These are phyloP conservation scores for Hymenoscyphus scutula DNA, from an alignment of 2,329 filamentous ascomycete genomes.

Conservation along the genomic window DNA sequence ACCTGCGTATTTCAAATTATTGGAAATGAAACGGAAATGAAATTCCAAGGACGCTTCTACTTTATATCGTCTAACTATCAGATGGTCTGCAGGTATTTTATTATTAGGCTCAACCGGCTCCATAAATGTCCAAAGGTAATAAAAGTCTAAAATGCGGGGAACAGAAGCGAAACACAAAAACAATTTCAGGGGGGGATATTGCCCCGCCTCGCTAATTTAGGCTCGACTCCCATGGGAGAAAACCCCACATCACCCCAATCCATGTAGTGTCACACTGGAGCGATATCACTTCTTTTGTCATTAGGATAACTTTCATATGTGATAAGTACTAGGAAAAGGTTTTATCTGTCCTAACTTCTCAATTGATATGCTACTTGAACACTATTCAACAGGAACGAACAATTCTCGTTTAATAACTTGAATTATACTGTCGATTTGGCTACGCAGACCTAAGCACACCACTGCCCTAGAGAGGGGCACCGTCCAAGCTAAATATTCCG, in stretches of 20 bases:
- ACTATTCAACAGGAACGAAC: too few species aligned
- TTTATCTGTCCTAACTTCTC: too few species aligned
- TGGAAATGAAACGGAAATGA: not conserved
- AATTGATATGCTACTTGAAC: too few species aligned
- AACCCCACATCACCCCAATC: not conserved
- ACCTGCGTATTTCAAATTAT: not conserved
- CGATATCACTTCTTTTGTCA: too few species aligned
- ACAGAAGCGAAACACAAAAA: not conserved
- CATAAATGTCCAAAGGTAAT: not conserved
- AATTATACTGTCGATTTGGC: too few species aligned
- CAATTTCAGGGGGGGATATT: not conserved
- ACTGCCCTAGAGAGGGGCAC: too few species aligned
- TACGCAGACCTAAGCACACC: too few species aligned
- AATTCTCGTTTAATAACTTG: too few species aligned
- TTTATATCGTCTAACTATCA: not conserved
- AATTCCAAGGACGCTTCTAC: not conserved
- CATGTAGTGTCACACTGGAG: not conserved
- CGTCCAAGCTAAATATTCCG: too few species aligned
- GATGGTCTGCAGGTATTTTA: too few species aligned
- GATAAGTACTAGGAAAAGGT: too few species aligned
- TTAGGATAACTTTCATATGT: too few species aligned
- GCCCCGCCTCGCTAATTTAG: slow-evolving; percentile 2
- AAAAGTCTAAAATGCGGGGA: slow-evolving; percentile 5
- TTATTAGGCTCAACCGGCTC: not conserved
- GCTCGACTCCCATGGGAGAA: not conserved